phyloP scores from a whole-genome alignment of 2,329 filamentous ascomycete species.

The Phialocephala subalpina region DNA sequence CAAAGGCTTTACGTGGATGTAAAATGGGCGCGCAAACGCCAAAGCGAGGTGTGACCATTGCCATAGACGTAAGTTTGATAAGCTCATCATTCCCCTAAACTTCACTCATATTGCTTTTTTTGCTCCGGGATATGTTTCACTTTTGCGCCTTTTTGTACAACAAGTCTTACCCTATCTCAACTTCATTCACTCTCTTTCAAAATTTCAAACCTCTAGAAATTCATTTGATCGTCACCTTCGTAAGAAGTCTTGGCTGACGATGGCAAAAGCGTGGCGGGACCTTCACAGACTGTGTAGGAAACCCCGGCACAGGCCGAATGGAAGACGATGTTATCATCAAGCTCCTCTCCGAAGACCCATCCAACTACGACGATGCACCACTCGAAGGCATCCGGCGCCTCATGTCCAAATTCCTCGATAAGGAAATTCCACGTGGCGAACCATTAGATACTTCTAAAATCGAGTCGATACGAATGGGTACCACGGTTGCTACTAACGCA shows the following conservation, averaged over 20 bases:
- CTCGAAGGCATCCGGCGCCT: conserved; percentile 90
- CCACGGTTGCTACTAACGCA: conserved; percentile 93
- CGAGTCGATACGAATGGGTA: conserved; percentile 94
- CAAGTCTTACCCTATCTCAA: conserved; percentile 3
- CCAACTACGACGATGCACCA: conserved; percentile 90
- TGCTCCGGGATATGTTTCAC: background rate
- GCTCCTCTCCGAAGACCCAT: conserved; percentile 87
- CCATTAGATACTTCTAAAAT: conserved; percentile 83
- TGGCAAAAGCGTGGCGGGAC: conserved; percentile 75
- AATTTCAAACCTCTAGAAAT: conserved; percentile 13
- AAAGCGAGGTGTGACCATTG: conserved; percentile 71
- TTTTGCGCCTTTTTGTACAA: background rate
- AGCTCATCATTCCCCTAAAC: conserved; percentile 9
- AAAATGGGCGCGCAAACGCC: conserved; percentile 33
- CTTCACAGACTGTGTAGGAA: conserved; percentile 92
- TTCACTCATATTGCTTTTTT: background rate
- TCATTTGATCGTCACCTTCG: background rate
- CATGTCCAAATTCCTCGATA: conserved; percentile 77
- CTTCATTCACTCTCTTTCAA: conserved; percentile 36
- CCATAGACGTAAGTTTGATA: conserved; percentile 56
- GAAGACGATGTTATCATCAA: conserved; percentile 85
- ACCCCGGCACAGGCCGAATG: conserved; percentile 73
- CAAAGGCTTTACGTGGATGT: background rate
- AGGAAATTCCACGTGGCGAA: conserved; percentile 81
- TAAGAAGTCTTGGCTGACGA: conserved; percentile 20